phyloP scores from a whole-genome alignment of 2,329 filamentous ascomycete genomes.

The Colletotrichum sidae region DNA sequence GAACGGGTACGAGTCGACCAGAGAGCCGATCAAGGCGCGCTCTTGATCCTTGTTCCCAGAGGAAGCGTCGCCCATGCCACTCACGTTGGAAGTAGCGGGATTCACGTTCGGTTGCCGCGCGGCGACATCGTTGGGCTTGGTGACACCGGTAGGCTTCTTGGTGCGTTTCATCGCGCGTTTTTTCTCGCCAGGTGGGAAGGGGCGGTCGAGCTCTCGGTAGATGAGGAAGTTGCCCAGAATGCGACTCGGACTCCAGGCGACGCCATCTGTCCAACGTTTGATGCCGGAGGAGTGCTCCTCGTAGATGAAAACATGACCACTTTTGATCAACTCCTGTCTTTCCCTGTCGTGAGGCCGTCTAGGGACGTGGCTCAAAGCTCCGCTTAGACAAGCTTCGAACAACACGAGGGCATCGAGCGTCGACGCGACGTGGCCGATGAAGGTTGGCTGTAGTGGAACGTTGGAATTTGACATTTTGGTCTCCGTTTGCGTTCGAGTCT shows the following conservation, averaged over 20 bases:
- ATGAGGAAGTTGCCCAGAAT: constrained; percentile 88
- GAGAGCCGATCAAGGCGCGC: constrained; percentile 59
- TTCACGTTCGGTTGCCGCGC: constrained; percentile 40
- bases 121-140: constrained; percentile 45
- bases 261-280: constrained; percentile 93
- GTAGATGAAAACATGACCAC: constrained; percentile 91
- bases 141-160: constrained; percentile 53
- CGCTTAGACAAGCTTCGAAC: constrained; percentile 82
- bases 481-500: constrained; percentile 34
- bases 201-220: constrained; percentile 83
- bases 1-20: constrained; percentile 92
- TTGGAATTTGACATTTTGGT: constrained; percentile 46
- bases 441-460: constrained; percentile 70
- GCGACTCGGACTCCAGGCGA: constrained; percentile 89
- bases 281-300: constrained; percentile 92
- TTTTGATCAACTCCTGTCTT: constrained; percentile 79
- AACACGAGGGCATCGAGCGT: constrained; percentile 83
- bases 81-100: constrained; percentile 11
- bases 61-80: constrained; percentile 28
- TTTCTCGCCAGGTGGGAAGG: constrained; percentile 85
- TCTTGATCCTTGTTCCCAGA: constrained; percentile 33
- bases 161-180: constrained; percentile 83
- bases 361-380: constrained; percentile 78
- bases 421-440: constrained; percentile 73
- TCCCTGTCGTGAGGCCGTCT: constrained; percentile 90